Base-by-base conservation (phyloP, 192 early-diverging fungal genomes). In the Coemansia sp. region DNA sequence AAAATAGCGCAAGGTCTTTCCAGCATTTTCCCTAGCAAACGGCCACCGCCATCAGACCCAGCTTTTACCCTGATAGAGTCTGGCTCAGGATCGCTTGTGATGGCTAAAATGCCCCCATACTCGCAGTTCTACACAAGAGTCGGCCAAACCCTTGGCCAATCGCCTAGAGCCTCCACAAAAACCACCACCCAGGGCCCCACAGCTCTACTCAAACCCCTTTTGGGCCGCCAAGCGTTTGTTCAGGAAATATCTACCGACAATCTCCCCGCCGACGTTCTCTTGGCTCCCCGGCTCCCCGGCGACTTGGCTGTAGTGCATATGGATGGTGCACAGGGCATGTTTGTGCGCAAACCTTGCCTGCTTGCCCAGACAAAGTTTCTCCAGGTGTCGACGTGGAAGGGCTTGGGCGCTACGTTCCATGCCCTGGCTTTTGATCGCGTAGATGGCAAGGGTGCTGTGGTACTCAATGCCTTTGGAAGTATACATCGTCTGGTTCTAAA, bases 401-500 rank as follows among this genome's bases (percentile, higher is more conserved):
- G 58, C 3, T 38, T 74, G 2, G 64, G 71, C 17, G 55, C 55
- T 1, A 52, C 26, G 15, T 72, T 82, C 43, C 74, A 83, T 38
- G 64, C 74, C 27, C 67, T 88, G 35, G 78, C 84, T 3, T 74
- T 74, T 50, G 83, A 89, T 51, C 64, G 72, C 14, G 77, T 86
- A 6, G 77, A 63, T 32, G 86, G 87, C 2, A 77, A 80, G 11
- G 89, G 89, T 44, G 73, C 83, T 5, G 45, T 86, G 24, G 87
- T 81, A 9, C 79, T 91, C 28, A 79, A 83, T 18, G 62, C 80
- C 23, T 78, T 83, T 27, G 84, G 85, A 29, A 83, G 85, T 0
- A 41, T 91, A 24, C 85, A 87, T 56, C 71, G 86, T 15, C 57
- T 91, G 36, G 78, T 81, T 9, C 64, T 91, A 40, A 53, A 74